Conservation (phyloP, 768 basidiomycete genomes). For the Psilocybe subaeruginosa region DNA sequence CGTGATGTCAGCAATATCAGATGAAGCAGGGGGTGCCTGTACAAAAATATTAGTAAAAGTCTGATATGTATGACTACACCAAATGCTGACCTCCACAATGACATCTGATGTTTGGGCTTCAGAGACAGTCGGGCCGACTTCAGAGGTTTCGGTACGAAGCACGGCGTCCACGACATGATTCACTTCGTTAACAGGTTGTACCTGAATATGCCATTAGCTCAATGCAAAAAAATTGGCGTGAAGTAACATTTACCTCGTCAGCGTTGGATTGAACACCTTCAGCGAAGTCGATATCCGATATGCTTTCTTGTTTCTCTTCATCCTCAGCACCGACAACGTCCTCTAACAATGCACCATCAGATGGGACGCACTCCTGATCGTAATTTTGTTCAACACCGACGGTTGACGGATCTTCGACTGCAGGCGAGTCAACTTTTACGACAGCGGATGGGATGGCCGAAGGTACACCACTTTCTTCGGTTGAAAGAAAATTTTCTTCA, state of each 20-base stretch:
- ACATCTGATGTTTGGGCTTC: neutral
- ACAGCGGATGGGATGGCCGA: neutral
- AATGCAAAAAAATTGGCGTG: neutral
- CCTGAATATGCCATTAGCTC: neutral
- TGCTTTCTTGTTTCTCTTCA: neutral
- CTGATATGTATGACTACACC: neutral
- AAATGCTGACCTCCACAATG: neutral
- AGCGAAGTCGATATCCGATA: neutral
- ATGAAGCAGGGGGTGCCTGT: no score
- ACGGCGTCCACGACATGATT: neutral
- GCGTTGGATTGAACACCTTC: neutral
- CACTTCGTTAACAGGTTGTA: neutral
- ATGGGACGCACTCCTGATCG: neutral
- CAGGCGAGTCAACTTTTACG: neutral
- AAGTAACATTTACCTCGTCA: neutral
- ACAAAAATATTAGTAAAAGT: no score
- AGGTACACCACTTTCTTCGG: neutral
- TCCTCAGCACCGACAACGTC: neutral
- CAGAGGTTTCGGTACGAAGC: neutral
- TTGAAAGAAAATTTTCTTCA: neutral
- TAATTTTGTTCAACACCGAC: neutral
- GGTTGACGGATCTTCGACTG: constrained; percentile 2
- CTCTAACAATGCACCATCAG: neutral
- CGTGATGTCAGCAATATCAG: neutral
- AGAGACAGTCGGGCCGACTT: neutral